Base-by-base conservation (phyloP, 495 filamentous ascomycete species). In the Penicillium cinerascens region DNA sequence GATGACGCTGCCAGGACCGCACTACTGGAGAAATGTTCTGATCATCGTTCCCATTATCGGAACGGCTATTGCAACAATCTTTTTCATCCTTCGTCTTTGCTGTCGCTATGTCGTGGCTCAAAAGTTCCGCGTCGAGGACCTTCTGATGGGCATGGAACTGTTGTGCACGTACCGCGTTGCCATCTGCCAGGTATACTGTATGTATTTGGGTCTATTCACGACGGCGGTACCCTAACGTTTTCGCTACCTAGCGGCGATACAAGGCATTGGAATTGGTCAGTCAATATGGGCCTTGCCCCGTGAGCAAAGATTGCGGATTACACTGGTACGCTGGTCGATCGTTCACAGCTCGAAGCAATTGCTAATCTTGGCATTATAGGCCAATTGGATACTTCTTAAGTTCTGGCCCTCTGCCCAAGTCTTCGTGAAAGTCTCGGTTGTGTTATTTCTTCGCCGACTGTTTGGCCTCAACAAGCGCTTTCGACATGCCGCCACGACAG, bases 351-450 rank as follows among this genome's bases (percentile, higher is more conserved):
- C 21, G 17, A 15, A 17, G 17, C 15, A 8, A 18, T 23, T 43
- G 16, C 29, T 48, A 7, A 44, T 22, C 25, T 39, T 10, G 26
- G 27, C 4, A 7, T 26, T 13, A 13, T 22, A 65, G 64, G 17
- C 52, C 42, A 54, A 59, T 26, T 68, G 65, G 65, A 52, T 68
- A 13, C 25, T 52, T 7, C 50, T 63, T 29, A 65, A 65, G 29
- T 65, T 63, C 39, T 68, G 62, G 62, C 51, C 56, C 0, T 21
- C 49, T 0, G 49, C 63, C 2, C 63, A 68, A 43, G 55, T 64
- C 23, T 56, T 70, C 27, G 59, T 68, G 44, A 75, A 75, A 49
- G 44, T 67, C 1, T 71, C 70, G 9, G 71, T 75, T 48, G 58
- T 74, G 3, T 23, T 72, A 11, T 61, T 71, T 40, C 63, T 69